phyloP scores from a whole-genome alignment of 768 basidiomycete genomes.

The Kwoniella shandongensis region DNA sequence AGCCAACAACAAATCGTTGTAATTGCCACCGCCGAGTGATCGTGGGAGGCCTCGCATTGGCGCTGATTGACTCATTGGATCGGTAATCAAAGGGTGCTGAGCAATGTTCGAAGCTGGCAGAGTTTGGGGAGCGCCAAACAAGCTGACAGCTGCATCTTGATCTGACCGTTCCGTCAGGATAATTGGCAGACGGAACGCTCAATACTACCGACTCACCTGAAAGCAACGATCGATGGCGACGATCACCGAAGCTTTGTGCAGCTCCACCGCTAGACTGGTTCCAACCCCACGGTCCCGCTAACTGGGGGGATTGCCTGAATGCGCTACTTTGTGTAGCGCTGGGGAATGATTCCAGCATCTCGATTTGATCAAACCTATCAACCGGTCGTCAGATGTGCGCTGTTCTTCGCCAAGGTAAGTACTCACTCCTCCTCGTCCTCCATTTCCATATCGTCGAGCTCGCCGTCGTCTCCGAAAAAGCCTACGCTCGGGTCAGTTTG shows the following conservation, averaged over 20 bases:
- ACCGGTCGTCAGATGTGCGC: slow-evolving; percentile 53
- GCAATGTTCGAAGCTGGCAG: slow-evolving; percentile 55
- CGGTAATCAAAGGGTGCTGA: slow-evolving; percentile 77
- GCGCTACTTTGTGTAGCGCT: slow-evolving; percentile 2
- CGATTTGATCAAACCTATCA: slow-evolving; percentile 30
- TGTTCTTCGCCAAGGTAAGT: background rate
- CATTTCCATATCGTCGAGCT: slow-evolving; percentile 47
- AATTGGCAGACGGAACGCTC: no score
- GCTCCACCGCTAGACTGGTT: slow-evolving; percentile 6
- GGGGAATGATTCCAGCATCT: slow-evolving; percentile 22
- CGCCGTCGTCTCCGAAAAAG: slow-evolving; percentile 29
- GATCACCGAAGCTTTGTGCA: background rate
- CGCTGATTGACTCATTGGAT: slow-evolving; percentile 57
- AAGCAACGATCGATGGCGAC: slow-evolving; percentile 13
- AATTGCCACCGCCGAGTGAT: slow-evolving; percentile 54
- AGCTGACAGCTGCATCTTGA: slow-evolving; percentile 24
- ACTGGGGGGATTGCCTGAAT: slow-evolving; percentile 8
- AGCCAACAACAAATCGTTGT: slow-evolving; percentile 66
- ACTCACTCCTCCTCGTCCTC: slow-evolving; percentile 54
- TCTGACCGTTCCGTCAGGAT: background rate
- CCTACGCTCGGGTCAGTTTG: slow-evolving; percentile 8
- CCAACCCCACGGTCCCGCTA: slow-evolving; percentile 35
- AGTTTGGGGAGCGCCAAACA: slow-evolving; percentile 23
- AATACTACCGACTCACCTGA: slow-evolving; percentile 7
- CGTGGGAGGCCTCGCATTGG: slow-evolving; percentile 57